A percentile compares a stretch with the other conserved stretches of the same genome.
phyloP scores from a whole-genome alignment of 2,329 filamentous ascomycete genomes.

The Ambrosiella xylebori region DNA sequence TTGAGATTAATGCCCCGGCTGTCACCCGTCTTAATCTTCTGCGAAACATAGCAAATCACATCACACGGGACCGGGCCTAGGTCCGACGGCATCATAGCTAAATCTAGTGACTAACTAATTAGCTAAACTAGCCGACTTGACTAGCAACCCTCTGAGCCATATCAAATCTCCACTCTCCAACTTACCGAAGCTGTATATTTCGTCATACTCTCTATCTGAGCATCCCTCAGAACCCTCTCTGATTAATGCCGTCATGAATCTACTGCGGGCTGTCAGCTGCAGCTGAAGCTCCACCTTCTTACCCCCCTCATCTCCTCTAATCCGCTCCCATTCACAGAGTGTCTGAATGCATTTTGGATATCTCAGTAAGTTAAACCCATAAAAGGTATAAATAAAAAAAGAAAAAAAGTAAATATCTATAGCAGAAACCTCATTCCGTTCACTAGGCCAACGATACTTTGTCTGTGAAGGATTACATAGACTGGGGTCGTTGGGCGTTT shows the following conservation, averaged over 20 bases:
- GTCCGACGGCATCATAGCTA: too few relatives aligned
- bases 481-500: background rate
- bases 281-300: background rate
- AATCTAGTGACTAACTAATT: too few relatives aligned
- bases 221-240: background rate
- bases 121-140: background rate
- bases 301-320: background rate
- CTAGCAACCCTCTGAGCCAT: background rate
- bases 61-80: too few relatives aligned
- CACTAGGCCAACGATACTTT: background rate
- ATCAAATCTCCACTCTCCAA: background rate
- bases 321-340: background rate
- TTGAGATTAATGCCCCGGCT: too few relatives aligned
- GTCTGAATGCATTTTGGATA: background rate
- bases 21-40: too few relatives aligned
- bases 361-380: background rate
- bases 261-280: background rate
- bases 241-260: background rate
- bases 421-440: background rate
- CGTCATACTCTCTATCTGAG: background rate
- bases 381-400: background rate
- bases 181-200: background rate
- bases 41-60: too few relatives aligned
- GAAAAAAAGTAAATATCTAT: background rate
- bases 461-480: background rate